Percentiles rank a stretch among this genome's conserved stretches.
Evolutionary conservation across 306 rosid genomes (phyloP).

Genomic region (Rosa rugosa): DNA sequence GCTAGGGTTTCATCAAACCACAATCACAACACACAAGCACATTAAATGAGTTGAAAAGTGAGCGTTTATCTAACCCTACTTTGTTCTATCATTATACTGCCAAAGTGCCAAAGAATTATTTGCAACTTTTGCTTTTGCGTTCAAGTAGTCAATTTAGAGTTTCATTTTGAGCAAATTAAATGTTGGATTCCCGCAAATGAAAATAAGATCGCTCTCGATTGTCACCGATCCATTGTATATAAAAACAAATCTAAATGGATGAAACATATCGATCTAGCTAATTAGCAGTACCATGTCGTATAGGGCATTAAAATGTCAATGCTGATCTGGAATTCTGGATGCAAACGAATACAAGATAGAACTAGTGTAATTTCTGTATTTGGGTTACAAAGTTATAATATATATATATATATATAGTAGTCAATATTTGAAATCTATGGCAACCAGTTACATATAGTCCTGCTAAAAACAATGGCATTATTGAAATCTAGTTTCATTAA

Average conservation of each 20-base stretch:
- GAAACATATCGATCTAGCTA: background rate
- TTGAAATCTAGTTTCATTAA: background rate
- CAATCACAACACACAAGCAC: too few species aligned
- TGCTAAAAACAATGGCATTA: background rate
- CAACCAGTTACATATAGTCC: background rate
- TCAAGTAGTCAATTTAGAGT: background rate
- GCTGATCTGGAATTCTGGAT: background rate
- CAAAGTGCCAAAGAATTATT: background rate
- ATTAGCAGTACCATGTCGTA: background rate
- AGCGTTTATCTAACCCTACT: background rate
- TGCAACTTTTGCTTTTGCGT: background rate
- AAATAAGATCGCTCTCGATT: too few species aligned
- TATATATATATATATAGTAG: too few species aligned
- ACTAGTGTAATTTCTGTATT: background rate
- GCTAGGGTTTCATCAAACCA: too few species aligned
- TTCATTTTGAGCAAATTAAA: background rate
- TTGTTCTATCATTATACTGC: background rate
- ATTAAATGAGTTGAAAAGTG: too few species aligned
- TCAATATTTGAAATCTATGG: background rate
- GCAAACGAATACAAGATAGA: background rate
- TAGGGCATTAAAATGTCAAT: background rate
- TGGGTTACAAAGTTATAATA: background rate
- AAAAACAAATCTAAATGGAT: background rate
- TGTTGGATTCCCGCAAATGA: too few species aligned
- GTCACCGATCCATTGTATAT: background rate